Evolutionary conservation across 805 yeast genomes (phyloP).

Genomic region (Myxozyma geophila): DNA sequence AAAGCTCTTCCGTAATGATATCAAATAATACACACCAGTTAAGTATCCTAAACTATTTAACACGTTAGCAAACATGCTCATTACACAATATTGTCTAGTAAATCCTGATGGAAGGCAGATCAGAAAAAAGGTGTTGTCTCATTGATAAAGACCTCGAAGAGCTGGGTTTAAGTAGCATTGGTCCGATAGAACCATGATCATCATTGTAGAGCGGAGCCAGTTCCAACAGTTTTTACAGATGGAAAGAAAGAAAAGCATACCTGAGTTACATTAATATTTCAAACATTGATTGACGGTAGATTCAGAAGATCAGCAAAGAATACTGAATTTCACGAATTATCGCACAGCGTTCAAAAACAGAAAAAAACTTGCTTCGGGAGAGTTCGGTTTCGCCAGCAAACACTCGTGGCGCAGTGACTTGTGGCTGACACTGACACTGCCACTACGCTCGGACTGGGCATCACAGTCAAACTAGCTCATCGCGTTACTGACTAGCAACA

Average conservation of each 20-base stretch:
- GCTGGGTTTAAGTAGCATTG: constrained; percentile 37
- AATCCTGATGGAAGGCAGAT: background rate
- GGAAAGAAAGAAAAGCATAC: background rate
- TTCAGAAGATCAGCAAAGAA: too few relatives aligned
- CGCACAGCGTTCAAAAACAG: too few relatives aligned
- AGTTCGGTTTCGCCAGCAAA: too few relatives aligned
- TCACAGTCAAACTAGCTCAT: background rate
- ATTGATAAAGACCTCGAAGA: constrained; percentile 32
- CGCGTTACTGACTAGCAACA: background rate
- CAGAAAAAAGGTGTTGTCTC: constrained; percentile 20
- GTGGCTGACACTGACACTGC: background rate
- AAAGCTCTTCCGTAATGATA: too few relatives aligned
- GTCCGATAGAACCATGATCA: constrained; percentile 38
- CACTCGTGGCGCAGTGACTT: background rate
- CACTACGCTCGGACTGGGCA: background rate
- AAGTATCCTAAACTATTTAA: too few relatives aligned
- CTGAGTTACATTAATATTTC: too few relatives aligned
- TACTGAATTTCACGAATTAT: too few relatives aligned
- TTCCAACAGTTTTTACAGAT: background rate
- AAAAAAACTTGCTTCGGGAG: background rate
- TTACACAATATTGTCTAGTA: background rate
- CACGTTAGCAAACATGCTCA: background rate
- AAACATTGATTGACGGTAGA: too few relatives aligned
- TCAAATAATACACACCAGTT: too few relatives aligned
- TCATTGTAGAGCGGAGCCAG: constrained; percentile 19